Conservation (phyloP, 2,329 filamentous ascomycete genomes). For the Fusarium brachygibbosum region DNA sequence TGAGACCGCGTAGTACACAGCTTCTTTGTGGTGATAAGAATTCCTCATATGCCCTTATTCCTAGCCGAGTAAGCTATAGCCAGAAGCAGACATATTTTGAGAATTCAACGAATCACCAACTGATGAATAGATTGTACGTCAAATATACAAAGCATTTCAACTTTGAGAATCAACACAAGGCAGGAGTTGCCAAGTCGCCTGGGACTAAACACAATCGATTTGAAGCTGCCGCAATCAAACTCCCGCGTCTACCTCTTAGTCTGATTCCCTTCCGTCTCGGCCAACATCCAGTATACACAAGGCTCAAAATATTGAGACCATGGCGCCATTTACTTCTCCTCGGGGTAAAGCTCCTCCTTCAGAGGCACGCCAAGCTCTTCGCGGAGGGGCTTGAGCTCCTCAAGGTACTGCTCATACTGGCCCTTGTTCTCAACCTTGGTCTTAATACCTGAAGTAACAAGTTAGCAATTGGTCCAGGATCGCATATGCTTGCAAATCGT, state of each 20-base stretch:
- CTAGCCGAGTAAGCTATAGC: background rate
- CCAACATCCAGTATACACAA: constrained; percentile 57
- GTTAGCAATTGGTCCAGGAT: constrained; percentile 34
- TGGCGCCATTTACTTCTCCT: constrained; percentile 61
- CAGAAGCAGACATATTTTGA: background rate
- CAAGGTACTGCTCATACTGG: constrained; percentile 97
- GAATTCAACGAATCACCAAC: constrained; percentile 11
- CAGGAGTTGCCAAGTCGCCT: constrained; percentile 44
- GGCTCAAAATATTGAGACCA: constrained; percentile 39
- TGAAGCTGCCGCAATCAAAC: constrained; percentile 51
- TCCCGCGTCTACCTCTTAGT: constrained; percentile 51
- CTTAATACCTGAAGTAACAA: constrained; percentile 81
- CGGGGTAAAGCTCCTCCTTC: constrained; percentile 93
- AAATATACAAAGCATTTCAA: constrained; percentile 41
- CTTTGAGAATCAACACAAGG: constrained; percentile 43
- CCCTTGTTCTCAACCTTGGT: constrained; percentile 99
- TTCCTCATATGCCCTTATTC: background rate
- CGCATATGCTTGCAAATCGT: constrained; percentile 12
- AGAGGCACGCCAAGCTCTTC: constrained; percentile 93
- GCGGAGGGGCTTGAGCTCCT: constrained; percentile 90
- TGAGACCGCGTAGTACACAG: background rate
- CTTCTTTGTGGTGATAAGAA: background rate
- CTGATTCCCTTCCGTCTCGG: constrained; percentile 46
- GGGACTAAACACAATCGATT: constrained; percentile 53
- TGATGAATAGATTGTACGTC: constrained; percentile 6